Evolutionary conservation across 495 filamentous ascomycete species (phyloP), one percentile per base, ranked within the genome.

Genomic region (Pyronema omphalodes): DNA sequence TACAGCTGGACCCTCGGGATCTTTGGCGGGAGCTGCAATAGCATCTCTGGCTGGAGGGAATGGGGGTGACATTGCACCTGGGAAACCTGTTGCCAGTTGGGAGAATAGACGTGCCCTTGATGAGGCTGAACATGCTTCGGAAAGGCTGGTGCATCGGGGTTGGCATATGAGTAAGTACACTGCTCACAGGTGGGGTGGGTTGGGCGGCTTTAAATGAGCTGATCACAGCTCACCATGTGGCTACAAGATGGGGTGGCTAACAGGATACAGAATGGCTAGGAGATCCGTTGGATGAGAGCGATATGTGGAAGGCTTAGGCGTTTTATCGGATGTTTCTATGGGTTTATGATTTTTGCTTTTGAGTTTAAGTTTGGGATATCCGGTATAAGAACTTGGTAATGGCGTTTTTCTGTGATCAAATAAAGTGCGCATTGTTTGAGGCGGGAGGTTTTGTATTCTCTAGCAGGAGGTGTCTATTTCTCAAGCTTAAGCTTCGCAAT

Each of bases 241-340:
- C 11, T 9, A 37, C 8, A 54, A n/a, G 50, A 54, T 56, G 36
- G 51, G 18, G 37, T 14, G 14, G 29, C 9, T 50, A 17, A 36
- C 11, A 23, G 19, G 48, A 50, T 41, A 1, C 11, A 61, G 57
- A 57, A 7, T 63, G 61, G 61, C 48, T 63, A 1, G 61, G 61
- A 3, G 61, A 63, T 44, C 60, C 59, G 45, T 62, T 63, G 6
- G 61, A 63, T 40, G 61, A 63, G 57, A 57, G 61, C 14, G 61
- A 63, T 53, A 63, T 63, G 61, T 63, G 47, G 47, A 50, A 50
- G 29, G 44, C 23, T 9, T 47, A n/a, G 45, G 54, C 18, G 35
- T 43, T 57, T 37, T 29, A 51, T 56, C 45, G 57, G 57, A 37
- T 47, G 49, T 59, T 23, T 49, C 8, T 17, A 43, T 18, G 46